These are phyloP conservation scores for Dendrobium nobile DNA, from an alignment of 106 monocot species.

Conservation along the genomic window DNA sequence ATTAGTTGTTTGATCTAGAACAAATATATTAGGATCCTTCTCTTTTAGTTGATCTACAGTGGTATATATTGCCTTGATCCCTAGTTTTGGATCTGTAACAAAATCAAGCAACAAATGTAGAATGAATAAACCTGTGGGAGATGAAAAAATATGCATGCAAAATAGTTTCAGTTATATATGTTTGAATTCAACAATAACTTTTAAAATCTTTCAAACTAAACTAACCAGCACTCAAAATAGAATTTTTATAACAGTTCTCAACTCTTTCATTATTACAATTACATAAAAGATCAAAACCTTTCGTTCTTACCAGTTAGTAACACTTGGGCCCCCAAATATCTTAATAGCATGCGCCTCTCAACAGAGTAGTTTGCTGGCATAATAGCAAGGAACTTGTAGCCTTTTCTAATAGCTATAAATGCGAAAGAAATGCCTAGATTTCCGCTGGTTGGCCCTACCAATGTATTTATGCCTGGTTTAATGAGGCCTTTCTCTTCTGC, in stretches of 20 bases:
- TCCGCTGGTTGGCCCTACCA: slow-evolving; percentile 72
- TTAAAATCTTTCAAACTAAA: too few species aligned
- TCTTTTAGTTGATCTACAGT: slow-evolving; percentile 44
- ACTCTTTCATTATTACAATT: too few species aligned
- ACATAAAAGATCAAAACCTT: background rate
- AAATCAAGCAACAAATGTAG: background rate
- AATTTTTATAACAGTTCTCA: too few species aligned
- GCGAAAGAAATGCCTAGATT: slow-evolving; percentile 73
- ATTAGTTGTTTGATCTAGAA: slow-evolving; percentile 73
- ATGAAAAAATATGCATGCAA: too few species aligned
- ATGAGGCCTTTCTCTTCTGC: slow-evolving; percentile 80
- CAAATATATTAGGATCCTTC: slow-evolving; percentile 37
- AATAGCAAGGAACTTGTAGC: slow-evolving; percentile 70
- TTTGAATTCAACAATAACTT: too few species aligned
- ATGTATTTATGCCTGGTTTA: slow-evolving; percentile 54
- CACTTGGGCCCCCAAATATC: slow-evolving; percentile 71
- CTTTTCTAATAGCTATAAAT: slow-evolving; percentile 52
- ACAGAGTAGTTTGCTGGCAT: slow-evolving; percentile 50
- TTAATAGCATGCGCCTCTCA: slow-evolving; percentile 61
- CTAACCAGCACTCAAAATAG: too few species aligned
- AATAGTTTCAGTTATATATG: too few species aligned
- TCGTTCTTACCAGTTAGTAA: slow-evolving; percentile 47
- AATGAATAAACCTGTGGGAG: too few species aligned
- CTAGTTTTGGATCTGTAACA: slow-evolving; percentile 45
- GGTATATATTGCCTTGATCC: slow-evolving; percentile 43